Base-by-base conservation (phyloP, 2,329 filamentous ascomycete genomes). In the Fusarium gaditjirri region DNA sequence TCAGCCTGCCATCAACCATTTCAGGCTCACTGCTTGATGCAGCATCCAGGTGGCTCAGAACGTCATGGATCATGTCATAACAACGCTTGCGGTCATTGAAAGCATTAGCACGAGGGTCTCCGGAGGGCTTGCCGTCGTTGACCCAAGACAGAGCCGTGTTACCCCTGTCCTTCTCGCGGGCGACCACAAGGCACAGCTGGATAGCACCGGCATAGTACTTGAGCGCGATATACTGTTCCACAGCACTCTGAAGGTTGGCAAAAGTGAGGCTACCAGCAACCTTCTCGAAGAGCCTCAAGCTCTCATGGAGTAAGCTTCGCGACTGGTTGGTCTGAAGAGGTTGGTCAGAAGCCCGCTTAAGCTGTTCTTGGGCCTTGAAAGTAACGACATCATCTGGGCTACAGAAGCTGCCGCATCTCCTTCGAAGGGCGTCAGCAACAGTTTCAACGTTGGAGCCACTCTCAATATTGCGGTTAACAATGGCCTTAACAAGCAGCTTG, bases 401-500 rank as follows among this genome's bases (percentile, higher is more conserved):
- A 81, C 96, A 99, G 87, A 99, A 99, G 82, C 93, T 98, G 70
- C 96, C 97, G 76, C 96, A 99, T 76, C 95, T 90, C 75, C 96
- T 89, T 50, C 96, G 90, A 54, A 99, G 84, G n/a, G 95, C 94
- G 81, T 99, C 96, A 0, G 96, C 95, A 29, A 99, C 94, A 0
- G 95, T 98, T 83, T 99, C 97, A 25, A 99, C 95, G 71, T 98
- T 99, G 8, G 95, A 95, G 14, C 97, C 96, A 77, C 94, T 97
- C 64, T 95, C 93, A 76, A 99, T 99, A 80, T 97, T 99, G 77
- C 95, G 91, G 81, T 98, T 98, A 60, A 99, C 96, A 77, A 99
- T 98, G 2, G 95, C 94, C 81, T 98, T 99, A 62, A 99, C 96
- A 3, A 99, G 86, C 61, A 97, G 89, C 81, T 97, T 98, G 6